Conservation (phyloP, 441 rosid genomes). For the Euphorbia schlechtendalii region DNA sequence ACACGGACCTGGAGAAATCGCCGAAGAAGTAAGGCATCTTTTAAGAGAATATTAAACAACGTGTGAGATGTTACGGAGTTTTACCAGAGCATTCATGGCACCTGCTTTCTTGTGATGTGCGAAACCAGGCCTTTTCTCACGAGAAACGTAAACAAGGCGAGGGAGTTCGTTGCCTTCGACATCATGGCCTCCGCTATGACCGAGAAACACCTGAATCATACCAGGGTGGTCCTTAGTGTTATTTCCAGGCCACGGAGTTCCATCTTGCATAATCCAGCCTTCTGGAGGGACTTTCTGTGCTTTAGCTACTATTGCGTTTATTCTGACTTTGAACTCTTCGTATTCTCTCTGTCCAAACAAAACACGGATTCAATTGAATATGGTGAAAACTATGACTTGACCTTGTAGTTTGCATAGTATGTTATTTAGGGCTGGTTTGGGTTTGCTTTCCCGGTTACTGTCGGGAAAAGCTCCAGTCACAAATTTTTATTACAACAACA, state of each 20-base stretch:
- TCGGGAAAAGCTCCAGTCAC: no score
- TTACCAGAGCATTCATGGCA: constrained; percentile 88
- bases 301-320: constrained; percentile 83
- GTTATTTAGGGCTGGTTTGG: background rate
- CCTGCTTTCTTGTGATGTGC: constrained; percentile 90
- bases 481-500: no score
- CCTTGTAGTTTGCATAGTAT: background rate
- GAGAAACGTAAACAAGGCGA: constrained; percentile 77
- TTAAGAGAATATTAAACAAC: background rate
- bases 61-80: constrained; percentile 1
- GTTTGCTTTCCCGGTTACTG: no score
- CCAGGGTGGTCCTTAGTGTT: constrained; percentile 94
- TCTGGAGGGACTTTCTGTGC: constrained; percentile 71
- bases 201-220: constrained; percentile 92
- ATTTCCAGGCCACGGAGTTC: constrained; percentile 98
- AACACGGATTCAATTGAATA: constrained; percentile 2
- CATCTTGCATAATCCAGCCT: constrained; percentile 98
- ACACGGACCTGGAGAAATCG: constrained; percentile 58
- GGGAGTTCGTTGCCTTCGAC: constrained; percentile 86
- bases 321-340: constrained; percentile 88
- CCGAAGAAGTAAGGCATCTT: background rate
- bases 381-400: background rate
- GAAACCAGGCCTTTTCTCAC: constrained; percentile 92
- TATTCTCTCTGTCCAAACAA: constrained; percentile 65
- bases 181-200: constrained; percentile 76